Evolutionary conservation across 177 flowering plant species (phyloP).

Genomic region (Vitis hybrid): DNA sequence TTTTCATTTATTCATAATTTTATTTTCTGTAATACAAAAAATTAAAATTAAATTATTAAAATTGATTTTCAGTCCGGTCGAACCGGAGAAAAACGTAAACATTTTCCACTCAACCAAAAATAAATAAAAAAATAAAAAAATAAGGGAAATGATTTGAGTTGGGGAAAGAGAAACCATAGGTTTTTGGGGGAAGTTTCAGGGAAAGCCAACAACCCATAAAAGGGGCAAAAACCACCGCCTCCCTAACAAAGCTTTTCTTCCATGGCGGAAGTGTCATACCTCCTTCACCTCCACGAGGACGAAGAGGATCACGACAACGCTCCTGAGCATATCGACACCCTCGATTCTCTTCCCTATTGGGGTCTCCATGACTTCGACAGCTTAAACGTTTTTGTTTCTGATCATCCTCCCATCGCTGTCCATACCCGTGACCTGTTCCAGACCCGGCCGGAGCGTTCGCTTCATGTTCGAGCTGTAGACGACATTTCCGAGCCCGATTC

Average conservation of each 20-base stretch:
- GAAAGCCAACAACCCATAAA: background rate
- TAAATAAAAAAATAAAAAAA: too few relatives aligned
- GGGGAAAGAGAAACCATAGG: too few relatives aligned
- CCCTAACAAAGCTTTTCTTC: background rate
- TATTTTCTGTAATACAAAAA: too few relatives aligned
- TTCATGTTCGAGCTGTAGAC: constrained; percentile 6
- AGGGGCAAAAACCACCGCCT: background rate
- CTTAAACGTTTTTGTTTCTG: constrained; percentile 24
- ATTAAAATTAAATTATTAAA: too few relatives aligned
- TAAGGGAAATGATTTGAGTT: too few relatives aligned
- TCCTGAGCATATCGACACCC: constrained; percentile 11
- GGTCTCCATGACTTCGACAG: constrained; percentile 22
- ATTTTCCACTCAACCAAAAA: too few relatives aligned
- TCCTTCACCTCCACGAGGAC: constrained; percentile 15
- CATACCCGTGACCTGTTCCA: background rate
- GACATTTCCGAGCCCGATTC: constrained; percentile 28
- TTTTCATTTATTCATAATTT: too few relatives aligned
- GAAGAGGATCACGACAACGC: constrained; percentile 13
- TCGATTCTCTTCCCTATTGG: constrained; percentile 25
- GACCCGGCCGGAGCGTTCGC: background rate
- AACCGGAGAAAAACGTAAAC: too few relatives aligned
- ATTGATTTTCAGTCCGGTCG: too few relatives aligned
- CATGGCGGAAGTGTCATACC: constrained; percentile 29
- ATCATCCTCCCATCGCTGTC: constrained; percentile 14
- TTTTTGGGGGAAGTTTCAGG: too few relatives aligned